Base-by-base conservation (phyloP, 768 basidiomycete species). In the Tremella fuciformis region DNA sequence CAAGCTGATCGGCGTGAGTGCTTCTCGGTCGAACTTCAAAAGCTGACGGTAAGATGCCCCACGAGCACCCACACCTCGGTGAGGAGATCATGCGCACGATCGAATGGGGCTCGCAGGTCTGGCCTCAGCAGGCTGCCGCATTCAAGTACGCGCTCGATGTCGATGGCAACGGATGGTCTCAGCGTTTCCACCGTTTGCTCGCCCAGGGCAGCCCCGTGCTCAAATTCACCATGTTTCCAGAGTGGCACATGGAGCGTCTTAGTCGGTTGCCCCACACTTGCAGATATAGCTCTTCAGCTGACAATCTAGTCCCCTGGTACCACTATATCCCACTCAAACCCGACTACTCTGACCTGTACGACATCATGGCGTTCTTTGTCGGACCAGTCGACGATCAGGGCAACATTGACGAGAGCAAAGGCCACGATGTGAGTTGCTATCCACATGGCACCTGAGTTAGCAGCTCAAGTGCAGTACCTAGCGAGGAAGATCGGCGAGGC, bases 201-300 rank as follows among this genome's bases (percentile, higher is more conserved):
- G 83, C 83, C 1, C 80, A 83, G 21, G 85, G 86, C 22, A 80
- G 86, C 0, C 76, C 86, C 15, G 78, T 87, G 4, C 83, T 88
- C 78, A 87, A 88, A 68, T 79, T 84, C 37, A 87, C 86, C 0
- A 81, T 87, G 60, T 87, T 85, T 67, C 86, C 86, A 0, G 87
- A 88, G 76, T 88, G 87, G 87, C 84, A 67, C 55, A 70, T 44
- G 65, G 66, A 71, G 48, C 68, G 66, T 62, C 63, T 74, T 13
- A 62, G 69, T 70, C 41, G 53, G 71, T 57, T 3, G 25, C 8
- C 8, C 11, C 19, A 8, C 1, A 47, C 26, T 8, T 22, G 21
- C 24, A 53, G 19, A n/a, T 19, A 8, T 13, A 1, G 13, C 53
- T 8, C 8, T 29, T 11, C 2, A 40, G 47, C 62, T 64, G 54